These are phyloP conservation scores for Phytopythium litorale DNA, from an alignment of 352 stramenopile species.

Conservation along the genomic window DNA sequence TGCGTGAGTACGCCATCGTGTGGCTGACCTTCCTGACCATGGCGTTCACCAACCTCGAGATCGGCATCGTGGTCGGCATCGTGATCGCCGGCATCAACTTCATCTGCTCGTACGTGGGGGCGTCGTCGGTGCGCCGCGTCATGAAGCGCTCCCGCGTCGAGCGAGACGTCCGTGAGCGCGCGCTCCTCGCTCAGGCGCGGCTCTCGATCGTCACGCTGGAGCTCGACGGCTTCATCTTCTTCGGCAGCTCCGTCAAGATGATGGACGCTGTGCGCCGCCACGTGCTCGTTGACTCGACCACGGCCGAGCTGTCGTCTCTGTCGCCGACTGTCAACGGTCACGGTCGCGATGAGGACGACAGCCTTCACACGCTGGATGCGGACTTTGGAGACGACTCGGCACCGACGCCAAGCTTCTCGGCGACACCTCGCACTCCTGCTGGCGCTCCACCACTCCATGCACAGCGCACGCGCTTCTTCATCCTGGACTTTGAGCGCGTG, in stretches of 20 bases:
- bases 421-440: constrained; percentile 23
- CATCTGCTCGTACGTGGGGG: constrained; percentile 77
- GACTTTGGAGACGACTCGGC: neutral
- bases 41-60: constrained; percentile 92
- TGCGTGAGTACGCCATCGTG: constrained; percentile 91
- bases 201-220: constrained; percentile 86
- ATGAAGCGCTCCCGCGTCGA: constrained; percentile 82
- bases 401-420: constrained; percentile 33
- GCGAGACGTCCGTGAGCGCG: constrained; percentile 69
- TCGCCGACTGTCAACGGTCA: neutral
- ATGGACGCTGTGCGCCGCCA: constrained; percentile 86
- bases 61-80: constrained; percentile 94
- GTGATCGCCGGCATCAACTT: constrained; percentile 88
- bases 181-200: constrained; percentile 60
- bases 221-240: constrained; percentile 87
- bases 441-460: constrained; percentile 42
- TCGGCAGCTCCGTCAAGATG: constrained; percentile 83
- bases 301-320: neutral
- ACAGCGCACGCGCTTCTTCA: constrained; percentile 80
- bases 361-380: constrained; percentile 2
- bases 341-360: neutral
- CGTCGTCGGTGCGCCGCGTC: constrained; percentile 68
- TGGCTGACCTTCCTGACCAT: constrained; percentile 94
- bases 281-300: constrained; percentile 49
- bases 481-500: constrained; percentile 88